Evolutionary conservation across 345 rosid genomes (phyloP).

Genomic region (Leavenworthia alabamica): DNA sequence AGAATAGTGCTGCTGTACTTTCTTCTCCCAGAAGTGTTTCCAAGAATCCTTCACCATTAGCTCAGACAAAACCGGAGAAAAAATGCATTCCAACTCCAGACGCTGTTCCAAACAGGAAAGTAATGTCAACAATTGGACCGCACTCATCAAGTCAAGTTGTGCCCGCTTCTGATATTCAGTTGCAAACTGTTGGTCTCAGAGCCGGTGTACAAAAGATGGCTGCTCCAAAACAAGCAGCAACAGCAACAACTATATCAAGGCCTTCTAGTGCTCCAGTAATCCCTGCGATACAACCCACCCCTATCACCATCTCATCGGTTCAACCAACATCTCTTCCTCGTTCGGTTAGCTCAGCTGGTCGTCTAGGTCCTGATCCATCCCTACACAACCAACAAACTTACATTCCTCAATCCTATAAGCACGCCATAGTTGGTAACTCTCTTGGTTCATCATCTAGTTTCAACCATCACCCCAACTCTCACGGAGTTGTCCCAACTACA

Average conservation of each 20-base stretch:
- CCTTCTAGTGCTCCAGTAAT: slow-evolving; percentile 85
- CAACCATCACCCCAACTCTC: slow-evolving; percentile 39
- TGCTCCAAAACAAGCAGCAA: slow-evolving; percentile 37
- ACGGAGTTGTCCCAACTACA: slow-evolving; percentile 43
- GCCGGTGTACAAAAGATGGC: slow-evolving; percentile 43
- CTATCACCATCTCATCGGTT: slow-evolving; percentile 38
- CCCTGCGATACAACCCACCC: slow-evolving; percentile 51
- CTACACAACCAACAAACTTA: slow-evolving; percentile 44
- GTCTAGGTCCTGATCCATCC: slow-evolving; percentile 61
- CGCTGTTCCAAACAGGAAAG: slow-evolving; percentile 34
- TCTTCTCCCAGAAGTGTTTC: slow-evolving; percentile 50
- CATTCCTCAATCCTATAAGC: slow-evolving; percentile 70
- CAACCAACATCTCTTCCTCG: slow-evolving; percentile 65
- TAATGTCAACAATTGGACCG: slow-evolving; percentile 32
- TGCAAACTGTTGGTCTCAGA: slow-evolving; percentile 32
- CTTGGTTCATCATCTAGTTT: slow-evolving; percentile 44
- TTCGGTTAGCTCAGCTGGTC: slow-evolving; percentile 78
- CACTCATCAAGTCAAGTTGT: slow-evolving; percentile 41
- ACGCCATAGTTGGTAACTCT: slow-evolving; percentile 69
- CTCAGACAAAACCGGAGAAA: slow-evolving; percentile 43
- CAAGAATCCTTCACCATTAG: slow-evolving; percentile 28
- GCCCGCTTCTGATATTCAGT: slow-evolving; percentile 24
- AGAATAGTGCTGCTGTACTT: slow-evolving; percentile 43
- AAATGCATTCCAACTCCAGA: slow-evolving; percentile 36
- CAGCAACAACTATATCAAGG: slow-evolving; percentile 59